Evolutionary conservation across 495 filamentous ascomycete genomes (phyloP).

Genomic region (Cercophora scortea): DNA sequence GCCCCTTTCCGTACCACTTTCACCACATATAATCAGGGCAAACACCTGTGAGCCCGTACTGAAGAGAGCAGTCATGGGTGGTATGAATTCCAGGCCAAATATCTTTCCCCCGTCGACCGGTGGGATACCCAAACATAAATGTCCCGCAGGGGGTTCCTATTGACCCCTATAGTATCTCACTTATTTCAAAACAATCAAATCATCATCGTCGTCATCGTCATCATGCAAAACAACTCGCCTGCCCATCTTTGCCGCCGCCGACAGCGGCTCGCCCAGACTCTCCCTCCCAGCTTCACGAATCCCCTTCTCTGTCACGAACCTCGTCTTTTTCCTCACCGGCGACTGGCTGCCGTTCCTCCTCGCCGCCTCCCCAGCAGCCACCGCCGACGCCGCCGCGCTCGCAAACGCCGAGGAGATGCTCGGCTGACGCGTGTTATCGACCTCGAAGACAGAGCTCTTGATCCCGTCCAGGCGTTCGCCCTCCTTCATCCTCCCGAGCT

Average conservation of each 20-base stretch:
- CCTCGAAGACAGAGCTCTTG: not conserved
- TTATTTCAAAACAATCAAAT: conserved; percentile 22
- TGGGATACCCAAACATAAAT: too few species aligned
- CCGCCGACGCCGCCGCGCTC: not conserved
- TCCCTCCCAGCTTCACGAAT: conserved; percentile 71
- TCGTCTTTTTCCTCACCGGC: conserved; percentile 67
- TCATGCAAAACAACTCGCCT: conserved; percentile 9
- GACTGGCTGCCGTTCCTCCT: conserved; percentile 16
- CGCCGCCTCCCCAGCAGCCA: not conserved
- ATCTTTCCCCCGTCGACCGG: too few species aligned
- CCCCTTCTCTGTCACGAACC: conserved; percentile 70
- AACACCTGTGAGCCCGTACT: too few species aligned
- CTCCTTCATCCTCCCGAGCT: conserved; percentile 47
- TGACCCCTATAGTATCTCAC: not conserved
- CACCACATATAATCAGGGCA: too few species aligned
- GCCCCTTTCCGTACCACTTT: too few species aligned
- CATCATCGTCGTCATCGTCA: conserved; percentile 23
- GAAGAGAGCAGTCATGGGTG: too few species aligned
- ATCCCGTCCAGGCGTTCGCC: conserved; percentile 34
- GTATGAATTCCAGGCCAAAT: too few species aligned
- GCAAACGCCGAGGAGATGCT: not conserved
- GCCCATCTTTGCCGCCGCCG: conserved; percentile 1
- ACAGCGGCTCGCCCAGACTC: conserved; percentile 48
- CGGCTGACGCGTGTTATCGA: not conserved
- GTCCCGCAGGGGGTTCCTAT: too few species aligned